phyloP scores from a whole-genome alignment of 1,284 basidiomycete species.

The Moesziomyces antarcticus region DNA sequence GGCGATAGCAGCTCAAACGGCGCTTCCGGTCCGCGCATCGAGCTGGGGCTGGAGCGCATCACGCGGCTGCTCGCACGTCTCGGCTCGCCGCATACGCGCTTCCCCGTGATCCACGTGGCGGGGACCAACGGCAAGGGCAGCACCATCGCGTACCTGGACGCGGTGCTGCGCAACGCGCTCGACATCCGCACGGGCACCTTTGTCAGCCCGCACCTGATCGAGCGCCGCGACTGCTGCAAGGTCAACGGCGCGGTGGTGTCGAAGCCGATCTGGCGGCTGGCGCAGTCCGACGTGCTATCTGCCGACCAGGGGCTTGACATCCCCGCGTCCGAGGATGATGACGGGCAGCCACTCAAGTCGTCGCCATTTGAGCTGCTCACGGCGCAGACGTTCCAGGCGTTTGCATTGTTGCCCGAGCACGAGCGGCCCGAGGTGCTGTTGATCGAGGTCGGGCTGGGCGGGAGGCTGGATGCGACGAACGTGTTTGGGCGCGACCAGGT shows the following conservation, averaged over 20 bases:
- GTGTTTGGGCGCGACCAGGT: constrained; percentile 76
- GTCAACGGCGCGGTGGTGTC: constrained; percentile 76
- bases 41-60: constrained; percentile 82
- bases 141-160: constrained; percentile 83
- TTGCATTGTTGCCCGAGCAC: constrained; percentile 61
- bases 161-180: constrained; percentile 74
- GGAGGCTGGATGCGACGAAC: constrained; percentile 91
- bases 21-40: constrained; percentile 71
- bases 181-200: constrained; percentile 80
- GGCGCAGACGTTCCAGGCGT: constrained; percentile 71
- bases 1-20: constrained; percentile 2
- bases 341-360: constrained; percentile 42
- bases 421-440: constrained; percentile 80
- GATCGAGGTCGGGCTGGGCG: constrained; percentile 95
- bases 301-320: constrained; percentile 74
- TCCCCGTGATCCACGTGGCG: constrained; percentile 90
- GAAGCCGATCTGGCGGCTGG: constrained; percentile 72
- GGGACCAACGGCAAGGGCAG: constrained; percentile 99
- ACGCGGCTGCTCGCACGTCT: constrained; percentile 74
- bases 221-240: constrained; percentile 80
- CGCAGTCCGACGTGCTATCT: constrained; percentile 72
- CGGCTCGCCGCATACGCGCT: constrained; percentile 73
- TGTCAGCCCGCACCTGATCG: constrained; percentile 90
- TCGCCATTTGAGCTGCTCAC: constrained; percentile 63
- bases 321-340: constrained; percentile 70